A percentile compares a stretch with the other conserved stretches of the same genome.
Evolutionary conservation across 2,329 filamentous ascomycete species (phyloP).

Genomic region (Stachybotrys chartarum): DNA sequence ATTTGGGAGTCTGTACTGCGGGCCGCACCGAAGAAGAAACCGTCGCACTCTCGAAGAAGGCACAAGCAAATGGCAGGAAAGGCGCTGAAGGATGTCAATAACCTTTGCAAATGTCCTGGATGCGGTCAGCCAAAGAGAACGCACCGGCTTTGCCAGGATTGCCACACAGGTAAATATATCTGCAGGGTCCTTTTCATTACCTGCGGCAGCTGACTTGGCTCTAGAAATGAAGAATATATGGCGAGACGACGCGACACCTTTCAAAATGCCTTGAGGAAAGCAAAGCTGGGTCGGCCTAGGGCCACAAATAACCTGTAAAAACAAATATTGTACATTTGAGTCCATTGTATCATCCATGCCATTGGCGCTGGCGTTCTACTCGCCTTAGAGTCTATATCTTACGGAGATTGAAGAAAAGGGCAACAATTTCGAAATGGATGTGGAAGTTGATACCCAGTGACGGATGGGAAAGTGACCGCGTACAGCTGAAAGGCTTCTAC

Average conservation of each 20-base stretch:
- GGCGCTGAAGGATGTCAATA: constrained; percentile 82
- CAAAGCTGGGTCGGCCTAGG: neutral
- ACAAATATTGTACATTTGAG: constrained; percentile 2
- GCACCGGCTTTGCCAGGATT: constrained; percentile 82
- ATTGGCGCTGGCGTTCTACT: constrained; percentile 20
- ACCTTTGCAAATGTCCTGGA: constrained; percentile 79
- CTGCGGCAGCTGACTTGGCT: constrained; percentile 5
- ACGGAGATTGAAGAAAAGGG: neutral
- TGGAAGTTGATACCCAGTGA: too few relatives aligned
- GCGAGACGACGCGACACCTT: constrained; percentile 24
- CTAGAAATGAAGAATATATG: constrained; percentile 40
- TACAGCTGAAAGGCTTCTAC: too few relatives aligned
- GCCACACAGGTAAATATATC: constrained; percentile 63
- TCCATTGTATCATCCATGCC: constrained; percentile 22
- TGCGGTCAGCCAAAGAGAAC: constrained; percentile 85
- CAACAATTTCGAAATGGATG: too few relatives aligned
- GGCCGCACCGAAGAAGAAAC: constrained; percentile 98
- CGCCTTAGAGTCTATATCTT: neutral
- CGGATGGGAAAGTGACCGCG: too few relatives aligned
- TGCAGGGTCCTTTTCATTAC: neutral
- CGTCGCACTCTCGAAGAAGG: constrained; percentile 91
- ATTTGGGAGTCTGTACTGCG: constrained; percentile 90
- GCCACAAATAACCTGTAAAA: neutral
- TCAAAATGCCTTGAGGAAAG: constrained; percentile 10
- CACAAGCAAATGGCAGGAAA: constrained; percentile 94